phyloP scores from a whole-genome alignment of 2,329 filamentous ascomycete genomes.

The Colletotrichum tropicicola region DNA sequence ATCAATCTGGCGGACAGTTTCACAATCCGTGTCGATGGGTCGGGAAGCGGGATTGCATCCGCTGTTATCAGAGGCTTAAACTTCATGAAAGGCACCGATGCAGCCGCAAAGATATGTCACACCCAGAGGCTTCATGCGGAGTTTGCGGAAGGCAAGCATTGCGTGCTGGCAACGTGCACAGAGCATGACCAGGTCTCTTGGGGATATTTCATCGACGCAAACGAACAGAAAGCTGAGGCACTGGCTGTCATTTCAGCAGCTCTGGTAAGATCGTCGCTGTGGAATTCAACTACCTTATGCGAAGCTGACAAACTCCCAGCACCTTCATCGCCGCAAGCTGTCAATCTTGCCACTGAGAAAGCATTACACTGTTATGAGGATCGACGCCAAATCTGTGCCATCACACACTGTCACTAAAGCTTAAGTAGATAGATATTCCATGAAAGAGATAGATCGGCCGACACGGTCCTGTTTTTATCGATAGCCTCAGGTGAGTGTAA shows the following conservation, averaged over 20 bases:
- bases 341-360: background rate
- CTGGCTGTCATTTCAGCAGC: conserved; percentile 8
- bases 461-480: background rate
- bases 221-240: background rate
- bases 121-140: background rate
- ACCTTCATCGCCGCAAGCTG: background rate
- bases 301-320: background rate
- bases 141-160: background rate
- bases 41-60: background rate
- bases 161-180: background rate
- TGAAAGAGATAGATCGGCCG: background rate
- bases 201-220: conserved; percentile 2
- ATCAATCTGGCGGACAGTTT: background rate
- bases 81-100: conserved; percentile 7
- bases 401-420: background rate
- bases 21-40: background rate
- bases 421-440: background rate
- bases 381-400: background rate
- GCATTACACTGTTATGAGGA: background rate
- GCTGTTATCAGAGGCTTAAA: conserved; percentile 6
- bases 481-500: background rate
- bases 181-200: background rate
- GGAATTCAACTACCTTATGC: too few species aligned
- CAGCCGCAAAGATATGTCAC: background rate
- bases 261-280: conserved; percentile 2